A percentile compares a stretch with the other conserved stretches of the same genome.
These are phyloP conservation scores for Nakataea oryzae DNA, from an alignment of 2,329 filamentous ascomycete species.

Conservation along the genomic window DNA sequence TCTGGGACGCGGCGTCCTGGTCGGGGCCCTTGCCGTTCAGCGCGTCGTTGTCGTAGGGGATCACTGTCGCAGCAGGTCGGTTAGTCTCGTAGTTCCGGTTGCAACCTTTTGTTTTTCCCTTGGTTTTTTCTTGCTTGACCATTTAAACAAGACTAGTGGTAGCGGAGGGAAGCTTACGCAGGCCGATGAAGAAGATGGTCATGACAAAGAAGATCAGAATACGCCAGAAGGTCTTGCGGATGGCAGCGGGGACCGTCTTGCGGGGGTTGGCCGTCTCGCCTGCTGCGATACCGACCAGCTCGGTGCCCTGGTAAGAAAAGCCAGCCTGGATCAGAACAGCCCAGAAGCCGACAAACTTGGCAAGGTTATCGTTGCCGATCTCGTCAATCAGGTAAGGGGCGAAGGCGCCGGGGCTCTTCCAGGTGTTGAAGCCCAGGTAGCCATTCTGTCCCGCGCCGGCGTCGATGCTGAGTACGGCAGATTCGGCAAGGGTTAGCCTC, in stretches of 20 bases:
- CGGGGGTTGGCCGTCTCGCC: conserved; percentile 65
- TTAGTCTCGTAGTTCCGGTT: neutral
- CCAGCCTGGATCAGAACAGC: conserved; percentile 56
- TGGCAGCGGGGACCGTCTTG: conserved; percentile 61
- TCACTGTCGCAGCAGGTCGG: conserved; percentile 12
- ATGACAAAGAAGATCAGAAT: conserved; percentile 60
- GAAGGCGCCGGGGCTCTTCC: conserved; percentile 59
- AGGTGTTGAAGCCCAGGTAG: conserved; percentile 67
- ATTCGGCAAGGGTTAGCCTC: neutral
- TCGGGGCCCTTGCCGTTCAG: conserved; percentile 37
- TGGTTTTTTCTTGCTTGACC: too few species aligned
- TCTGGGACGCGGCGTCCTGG: neutral
- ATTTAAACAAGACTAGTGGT: too few species aligned
- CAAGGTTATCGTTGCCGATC: conserved; percentile 28
- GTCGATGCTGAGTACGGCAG: conserved; percentile 41
- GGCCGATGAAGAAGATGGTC: conserved; percentile 60
- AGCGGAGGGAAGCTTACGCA: conserved; percentile 28
- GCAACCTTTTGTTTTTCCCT: too few species aligned
- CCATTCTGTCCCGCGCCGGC: conserved; percentile 59
- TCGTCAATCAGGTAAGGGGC: conserved; percentile 42
- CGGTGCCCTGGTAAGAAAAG: conserved; percentile 64
- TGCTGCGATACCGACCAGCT: conserved; percentile 69
- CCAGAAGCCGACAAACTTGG: conserved; percentile 61
- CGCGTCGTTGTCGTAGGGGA: conserved; percentile 49
- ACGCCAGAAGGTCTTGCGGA: conserved; percentile 65